Base-by-base conservation (phyloP, 371 early-diverging fungal genomes). In the Cokeromyces recurvatus region DNA sequence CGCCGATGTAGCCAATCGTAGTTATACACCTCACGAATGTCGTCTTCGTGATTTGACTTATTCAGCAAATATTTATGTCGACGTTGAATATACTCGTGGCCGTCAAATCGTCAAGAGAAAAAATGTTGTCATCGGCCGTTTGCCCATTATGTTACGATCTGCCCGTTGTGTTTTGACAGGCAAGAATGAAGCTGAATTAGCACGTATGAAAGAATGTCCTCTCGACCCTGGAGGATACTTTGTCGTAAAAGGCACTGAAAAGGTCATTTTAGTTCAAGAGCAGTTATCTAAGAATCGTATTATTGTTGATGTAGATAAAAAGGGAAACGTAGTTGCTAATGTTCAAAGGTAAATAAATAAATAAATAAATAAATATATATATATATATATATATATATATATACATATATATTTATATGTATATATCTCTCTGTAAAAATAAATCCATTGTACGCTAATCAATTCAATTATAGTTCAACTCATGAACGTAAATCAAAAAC, bases 241-340 rank as follows among this genome's bases (percentile, higher is more conserved):
- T 79, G 86, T 99, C 20, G 91, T 99, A 43, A 90, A 94, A 40
- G 99, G 99, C 22, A 89, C 92, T 0, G 99, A 99, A 71, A 97
- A 99, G 71, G 99, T 99, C 4, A 95, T 99, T 77, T 64, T 99
- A 46, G 98, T 99, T 21, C 99, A 99, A 72, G 99, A 99, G 77
- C 99, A 99, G 59, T 79, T 99, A 66, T 92, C 95, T n/a, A 99
- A 99, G 74, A 99, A 99, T 78, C 88, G 99, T 75, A 99, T 99
- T 51, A 93, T 99, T 65, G 92, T 99, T 16, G 99, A 99, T 50
- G 76, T 78, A 0, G 99, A 99, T 56, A 74, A 85, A 25, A 90
- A 87, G 60, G 95, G 95, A 1, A 70, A 78, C 23, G 85, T 96
- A 27, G 54, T 71, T 38, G 76, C 76, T 10, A 69, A 69, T 35